phyloP scores from a whole-genome alignment of 225 moss, liverwort and hornwort genomes.

The Lunularia cruciata region DNA sequence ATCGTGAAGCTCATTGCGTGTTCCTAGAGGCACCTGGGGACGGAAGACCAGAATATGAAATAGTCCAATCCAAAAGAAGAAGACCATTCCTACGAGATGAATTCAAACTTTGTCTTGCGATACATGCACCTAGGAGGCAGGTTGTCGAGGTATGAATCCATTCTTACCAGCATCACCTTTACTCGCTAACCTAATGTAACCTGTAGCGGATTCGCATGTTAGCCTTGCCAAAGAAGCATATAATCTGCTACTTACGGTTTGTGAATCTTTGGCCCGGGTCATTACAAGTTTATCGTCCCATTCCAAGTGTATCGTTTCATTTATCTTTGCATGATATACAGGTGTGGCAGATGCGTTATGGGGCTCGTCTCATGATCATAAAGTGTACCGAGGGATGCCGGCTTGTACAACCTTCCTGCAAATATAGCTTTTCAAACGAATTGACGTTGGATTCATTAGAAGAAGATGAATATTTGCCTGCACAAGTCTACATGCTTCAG shows the following conservation, averaged over 20 bases:
- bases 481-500: constrained; percentile 79
- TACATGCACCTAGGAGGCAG: constrained; percentile 95
- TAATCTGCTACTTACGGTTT: too few relatives aligned
- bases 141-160: constrained; percentile 70
- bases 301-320: too few relatives aligned
- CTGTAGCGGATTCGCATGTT: not conserved
- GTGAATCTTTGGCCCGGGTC: not conserved
- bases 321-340: constrained; percentile 27
- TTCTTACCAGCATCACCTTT: not conserved
- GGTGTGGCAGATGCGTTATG: constrained; percentile 99
- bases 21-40: constrained; percentile 90
- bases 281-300: not conserved
- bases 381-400: constrained; percentile 87
- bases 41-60: constrained; percentile 74
- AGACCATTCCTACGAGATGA: constrained; percentile 60
- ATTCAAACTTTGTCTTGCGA: constrained; percentile 86
- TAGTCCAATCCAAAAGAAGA: constrained; percentile 51
- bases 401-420: constrained; percentile 89
- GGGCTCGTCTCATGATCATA: constrained; percentile 77
- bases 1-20: constrained; percentile 95
- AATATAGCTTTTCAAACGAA: constrained; percentile 60
- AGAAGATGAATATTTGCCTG: constrained; percentile 79
- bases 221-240: too few relatives aligned
- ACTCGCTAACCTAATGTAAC: not conserved
- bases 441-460: constrained; percentile 42